Conservation (phyloP, 2,329 filamentous ascomycete species). For the Phyllosticta paracitricarpa region DNA sequence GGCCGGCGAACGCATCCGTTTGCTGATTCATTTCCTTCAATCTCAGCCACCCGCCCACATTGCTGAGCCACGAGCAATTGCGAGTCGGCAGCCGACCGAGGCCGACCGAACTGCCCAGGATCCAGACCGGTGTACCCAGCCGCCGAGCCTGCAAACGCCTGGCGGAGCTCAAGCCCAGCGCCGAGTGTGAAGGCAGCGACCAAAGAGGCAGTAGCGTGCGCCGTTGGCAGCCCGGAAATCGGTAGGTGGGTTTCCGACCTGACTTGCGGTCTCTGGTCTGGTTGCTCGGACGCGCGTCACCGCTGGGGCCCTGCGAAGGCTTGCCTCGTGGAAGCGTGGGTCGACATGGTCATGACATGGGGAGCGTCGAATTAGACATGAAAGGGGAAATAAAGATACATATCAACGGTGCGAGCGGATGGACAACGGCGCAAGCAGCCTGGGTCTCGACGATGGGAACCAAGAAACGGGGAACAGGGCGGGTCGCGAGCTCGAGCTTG, state of each 20-base stretch:
- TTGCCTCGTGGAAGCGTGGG: background rate
- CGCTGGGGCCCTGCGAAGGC: background rate
- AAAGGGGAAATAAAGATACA: background rate
- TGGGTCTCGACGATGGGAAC: background rate
- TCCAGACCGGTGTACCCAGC: background rate
- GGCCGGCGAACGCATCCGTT: background rate
- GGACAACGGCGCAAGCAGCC: background rate
- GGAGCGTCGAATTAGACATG: background rate
- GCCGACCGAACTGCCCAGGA: background rate
- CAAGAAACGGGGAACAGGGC: background rate
- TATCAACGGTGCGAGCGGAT: background rate
- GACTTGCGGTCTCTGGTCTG: background rate
- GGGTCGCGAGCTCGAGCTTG: background rate
- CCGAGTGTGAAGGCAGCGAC: background rate
- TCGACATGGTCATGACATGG: background rate
- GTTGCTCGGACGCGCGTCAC: background rate
- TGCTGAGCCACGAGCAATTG: background rate
- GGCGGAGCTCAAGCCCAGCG: background rate
- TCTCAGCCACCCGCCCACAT: background rate
- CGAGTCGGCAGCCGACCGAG: background rate
- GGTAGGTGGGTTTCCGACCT: background rate
- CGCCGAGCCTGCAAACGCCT: background rate
- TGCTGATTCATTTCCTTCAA: background rate
- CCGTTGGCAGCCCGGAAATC: background rate
- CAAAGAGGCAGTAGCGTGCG: background rate